phyloP scores from a whole-genome alignment of 768 basidiomycete species.

The Cyclocybe cylindracea region DNA sequence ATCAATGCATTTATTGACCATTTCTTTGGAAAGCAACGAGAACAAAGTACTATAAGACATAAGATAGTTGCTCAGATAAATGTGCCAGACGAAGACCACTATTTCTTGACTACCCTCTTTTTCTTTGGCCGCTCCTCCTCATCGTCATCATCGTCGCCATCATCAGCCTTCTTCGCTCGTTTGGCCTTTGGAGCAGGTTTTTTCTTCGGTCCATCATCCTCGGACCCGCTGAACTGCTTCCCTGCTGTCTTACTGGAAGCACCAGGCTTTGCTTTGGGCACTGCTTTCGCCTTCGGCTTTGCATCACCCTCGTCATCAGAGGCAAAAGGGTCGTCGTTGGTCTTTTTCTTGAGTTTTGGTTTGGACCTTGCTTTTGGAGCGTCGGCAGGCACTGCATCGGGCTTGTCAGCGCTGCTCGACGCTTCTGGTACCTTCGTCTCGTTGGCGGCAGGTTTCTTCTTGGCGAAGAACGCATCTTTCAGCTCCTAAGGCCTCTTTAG shows the following conservation, averaged over 20 bases:
- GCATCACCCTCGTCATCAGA: conserved; percentile 44
- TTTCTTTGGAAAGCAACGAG: neutral
- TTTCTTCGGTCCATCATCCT: conserved; percentile 16
- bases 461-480: conserved; percentile 62
- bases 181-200: conserved; percentile 3
- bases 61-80: neutral
- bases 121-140: conserved; percentile 15
- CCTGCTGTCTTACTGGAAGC: conserved; percentile 18
- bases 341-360: conserved; percentile 43
- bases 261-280: conserved; percentile 15
- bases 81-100: neutral
- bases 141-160: conserved; percentile 11
- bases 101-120: conserved; percentile 12
- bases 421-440: neutral
- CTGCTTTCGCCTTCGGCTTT: conserved; percentile 10
- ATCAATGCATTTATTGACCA: too few relatives aligned
- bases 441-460: conserved; percentile 33
- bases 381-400: neutral
- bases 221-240: conserved; percentile 27
- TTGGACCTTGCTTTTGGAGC: conserved; percentile 24
- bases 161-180: conserved; percentile 5
- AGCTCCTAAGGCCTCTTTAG: conserved; percentile 43
- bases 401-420: conserved; percentile 4
- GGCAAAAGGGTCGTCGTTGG: conserved; percentile 52
- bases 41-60: neutral